A percentile compares a stretch with the other conserved stretches of the same genome.
These are phyloP conservation scores for Corrigiola litoralis DNA, from an alignment of 179 eudicot genomes.

Conservation along the genomic window DNA sequence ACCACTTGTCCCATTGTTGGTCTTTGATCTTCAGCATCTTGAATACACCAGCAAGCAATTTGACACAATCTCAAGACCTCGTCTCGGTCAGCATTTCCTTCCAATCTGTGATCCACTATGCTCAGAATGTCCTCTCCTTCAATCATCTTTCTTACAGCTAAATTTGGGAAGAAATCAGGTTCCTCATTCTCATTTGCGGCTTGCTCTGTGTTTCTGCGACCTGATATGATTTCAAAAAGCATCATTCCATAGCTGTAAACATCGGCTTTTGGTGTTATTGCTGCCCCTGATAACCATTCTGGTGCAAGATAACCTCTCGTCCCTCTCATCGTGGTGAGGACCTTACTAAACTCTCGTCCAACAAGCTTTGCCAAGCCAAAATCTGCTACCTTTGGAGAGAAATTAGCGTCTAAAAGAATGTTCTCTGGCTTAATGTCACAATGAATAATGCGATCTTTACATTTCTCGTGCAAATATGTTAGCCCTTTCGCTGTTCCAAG, in stretches of 20 bases:
- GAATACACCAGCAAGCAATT: slow-evolving; percentile 16
- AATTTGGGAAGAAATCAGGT: background rate
- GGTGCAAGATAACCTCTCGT: slow-evolving; percentile 9
- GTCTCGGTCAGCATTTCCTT: slow-evolving; percentile 14
- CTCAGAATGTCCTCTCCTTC: background rate
- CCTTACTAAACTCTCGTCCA: slow-evolving; percentile 2
- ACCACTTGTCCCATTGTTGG: slow-evolving; percentile 48
- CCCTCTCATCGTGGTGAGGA: slow-evolving; percentile 4
- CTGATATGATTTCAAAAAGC: slow-evolving; percentile 6
- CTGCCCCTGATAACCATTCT: slow-evolving; percentile 6
- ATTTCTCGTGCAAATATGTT: slow-evolving; percentile 1
- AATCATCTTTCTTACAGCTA: background rate
- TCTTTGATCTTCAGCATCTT: slow-evolving; percentile 39
- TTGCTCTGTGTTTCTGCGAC: slow-evolving; percentile 1
- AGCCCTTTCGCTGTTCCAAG: background rate
- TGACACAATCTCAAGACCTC: slow-evolving; percentile 34
- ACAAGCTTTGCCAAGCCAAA: slow-evolving; percentile 7
- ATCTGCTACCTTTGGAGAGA: slow-evolving; percentile 3
- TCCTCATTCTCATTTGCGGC: background rate
- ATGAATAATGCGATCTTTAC: slow-evolving; percentile 8
- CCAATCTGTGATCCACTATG: background rate
- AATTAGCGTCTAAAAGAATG: background rate
- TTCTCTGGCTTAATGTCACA: no score
- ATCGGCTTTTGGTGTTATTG: slow-evolving; percentile 10
- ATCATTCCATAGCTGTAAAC: slow-evolving; percentile 13